Percentiles rank a stretch among this genome's conserved stretches.
phyloP scores from a whole-genome alignment of 495 filamentous ascomycete species.

The Penicillium parvum region DNA sequence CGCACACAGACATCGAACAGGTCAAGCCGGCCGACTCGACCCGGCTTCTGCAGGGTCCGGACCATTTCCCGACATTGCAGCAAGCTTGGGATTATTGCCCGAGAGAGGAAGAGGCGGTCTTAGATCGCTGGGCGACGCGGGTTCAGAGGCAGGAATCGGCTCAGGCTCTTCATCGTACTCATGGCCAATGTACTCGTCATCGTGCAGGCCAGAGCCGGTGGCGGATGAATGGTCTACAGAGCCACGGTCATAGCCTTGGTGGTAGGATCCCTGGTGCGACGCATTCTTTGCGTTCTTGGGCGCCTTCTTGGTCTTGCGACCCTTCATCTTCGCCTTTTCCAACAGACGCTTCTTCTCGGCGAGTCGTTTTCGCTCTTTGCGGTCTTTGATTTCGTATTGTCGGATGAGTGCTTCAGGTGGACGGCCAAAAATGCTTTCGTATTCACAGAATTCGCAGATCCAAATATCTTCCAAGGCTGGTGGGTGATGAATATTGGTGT shows the following conservation, averaged over 20 bases:
- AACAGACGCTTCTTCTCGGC: slow-evolving; percentile 79
- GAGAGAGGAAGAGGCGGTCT: slow-evolving; percentile 31
- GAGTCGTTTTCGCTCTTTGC: slow-evolving; percentile 72
- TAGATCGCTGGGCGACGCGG: slow-evolving; percentile 31
- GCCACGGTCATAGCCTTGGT: slow-evolving; percentile 45
- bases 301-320: slow-evolving; percentile 73
- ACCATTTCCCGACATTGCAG: slow-evolving; percentile 12
- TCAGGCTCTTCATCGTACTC: slow-evolving; percentile 52
- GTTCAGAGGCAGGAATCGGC: slow-evolving; percentile 24
- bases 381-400: slow-evolving; percentile 92
- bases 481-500: slow-evolving; percentile 71
- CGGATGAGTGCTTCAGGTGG: slow-evolving; percentile 81
- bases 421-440: slow-evolving; percentile 78
- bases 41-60: slow-evolving; percentile 28
- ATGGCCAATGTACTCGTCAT: slow-evolving; percentile 51
- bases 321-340: slow-evolving; percentile 95
- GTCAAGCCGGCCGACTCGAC: slow-evolving; percentile 36
- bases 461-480: slow-evolving; percentile 73
- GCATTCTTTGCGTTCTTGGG: slow-evolving; percentile 62
- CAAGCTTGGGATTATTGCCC: slow-evolving; percentile 23
- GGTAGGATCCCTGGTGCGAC: slow-evolving; percentile 33
- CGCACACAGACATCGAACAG: background rate
- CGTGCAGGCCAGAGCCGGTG: slow-evolving; percentile 42
- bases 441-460: slow-evolving; percentile 93
- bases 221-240: slow-evolving; percentile 41